Conservation (phyloP, 306 rosid genomes). For the Heteromeles arbutifolia region DNA sequence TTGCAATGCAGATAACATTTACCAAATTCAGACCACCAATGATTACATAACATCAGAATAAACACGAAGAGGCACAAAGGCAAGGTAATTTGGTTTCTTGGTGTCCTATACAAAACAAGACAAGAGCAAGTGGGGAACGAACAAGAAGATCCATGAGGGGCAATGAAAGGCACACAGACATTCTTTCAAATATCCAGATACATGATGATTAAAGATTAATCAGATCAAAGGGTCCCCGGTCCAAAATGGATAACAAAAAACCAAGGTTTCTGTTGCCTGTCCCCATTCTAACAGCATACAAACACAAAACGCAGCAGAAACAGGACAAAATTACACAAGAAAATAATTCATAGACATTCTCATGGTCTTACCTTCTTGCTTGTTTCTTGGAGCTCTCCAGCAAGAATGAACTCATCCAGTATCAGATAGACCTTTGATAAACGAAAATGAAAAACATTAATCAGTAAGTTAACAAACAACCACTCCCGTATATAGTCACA, state of each 20-base stretch:
- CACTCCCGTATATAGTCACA: background rate
- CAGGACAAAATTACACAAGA: background rate
- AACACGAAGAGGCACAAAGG: background rate
- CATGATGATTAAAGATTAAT: background rate
- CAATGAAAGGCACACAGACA: background rate
- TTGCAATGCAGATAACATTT: too few relatives aligned
- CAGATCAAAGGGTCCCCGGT: background rate
- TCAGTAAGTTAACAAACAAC: background rate
- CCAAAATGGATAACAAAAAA: background rate
- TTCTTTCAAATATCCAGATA: background rate
- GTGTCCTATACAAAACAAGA: background rate
- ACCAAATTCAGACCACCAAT: background rate
- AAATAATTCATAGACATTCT: background rate
- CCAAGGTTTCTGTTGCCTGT: background rate
- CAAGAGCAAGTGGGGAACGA: background rate
- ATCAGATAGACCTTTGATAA: conserved; percentile 49
- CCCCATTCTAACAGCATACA: background rate
- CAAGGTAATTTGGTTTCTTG: background rate
- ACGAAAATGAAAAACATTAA: conserved; percentile 3
- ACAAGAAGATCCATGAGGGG: background rate
- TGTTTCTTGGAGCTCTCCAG: conserved; percentile 69
- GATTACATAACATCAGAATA: background rate
- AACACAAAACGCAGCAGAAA: background rate
- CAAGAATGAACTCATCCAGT: conserved; percentile 58
- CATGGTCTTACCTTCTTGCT: conserved; percentile 43